Conservation (phyloP, 1,139 yeast species). For the Geotrichum phurueaensis region DNA sequence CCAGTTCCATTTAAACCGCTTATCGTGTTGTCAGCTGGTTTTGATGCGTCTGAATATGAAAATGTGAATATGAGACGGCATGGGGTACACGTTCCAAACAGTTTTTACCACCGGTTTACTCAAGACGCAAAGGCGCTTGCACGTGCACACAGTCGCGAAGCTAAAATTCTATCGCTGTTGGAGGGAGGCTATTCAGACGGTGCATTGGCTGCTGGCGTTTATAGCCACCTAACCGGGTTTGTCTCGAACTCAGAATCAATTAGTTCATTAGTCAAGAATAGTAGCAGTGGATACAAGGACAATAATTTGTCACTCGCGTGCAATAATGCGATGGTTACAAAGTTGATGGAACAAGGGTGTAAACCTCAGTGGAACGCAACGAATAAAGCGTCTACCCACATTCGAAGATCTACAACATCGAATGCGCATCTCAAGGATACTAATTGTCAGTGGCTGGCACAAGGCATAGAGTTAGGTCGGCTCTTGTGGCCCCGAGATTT, state of each 20-base stretch:
- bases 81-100: constrained; percentile 75
- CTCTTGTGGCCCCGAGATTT: constrained; percentile 53
- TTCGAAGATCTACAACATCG: neutral
- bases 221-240: constrained; percentile 66
- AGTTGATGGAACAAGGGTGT: constrained; percentile 65
- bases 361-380: constrained; percentile 56
- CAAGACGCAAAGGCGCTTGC: constrained; percentile 66
- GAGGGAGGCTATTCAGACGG: constrained; percentile 90
- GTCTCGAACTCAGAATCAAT: neutral
- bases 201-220: constrained; percentile 73
- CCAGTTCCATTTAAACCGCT: constrained; percentile 54
- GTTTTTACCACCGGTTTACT: constrained; percentile 69
- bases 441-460: constrained; percentile 57
- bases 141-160: constrained; percentile 51
- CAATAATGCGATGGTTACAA: constrained; percentile 49
- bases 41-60: constrained; percentile 84
- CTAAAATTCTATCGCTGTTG: constrained; percentile 57
- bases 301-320: constrained; percentile 15
- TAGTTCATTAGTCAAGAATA: neutral
- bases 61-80: constrained; percentile 82
- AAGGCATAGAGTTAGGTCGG: constrained; percentile 61
- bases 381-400: neutral
- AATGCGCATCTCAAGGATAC: constrained; percentile 28
- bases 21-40: constrained; percentile 75
- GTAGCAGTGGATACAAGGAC: neutral